Base-by-base conservation (phyloP, 495 filamentous ascomycete genomes). In the Poronia punctata region DNA sequence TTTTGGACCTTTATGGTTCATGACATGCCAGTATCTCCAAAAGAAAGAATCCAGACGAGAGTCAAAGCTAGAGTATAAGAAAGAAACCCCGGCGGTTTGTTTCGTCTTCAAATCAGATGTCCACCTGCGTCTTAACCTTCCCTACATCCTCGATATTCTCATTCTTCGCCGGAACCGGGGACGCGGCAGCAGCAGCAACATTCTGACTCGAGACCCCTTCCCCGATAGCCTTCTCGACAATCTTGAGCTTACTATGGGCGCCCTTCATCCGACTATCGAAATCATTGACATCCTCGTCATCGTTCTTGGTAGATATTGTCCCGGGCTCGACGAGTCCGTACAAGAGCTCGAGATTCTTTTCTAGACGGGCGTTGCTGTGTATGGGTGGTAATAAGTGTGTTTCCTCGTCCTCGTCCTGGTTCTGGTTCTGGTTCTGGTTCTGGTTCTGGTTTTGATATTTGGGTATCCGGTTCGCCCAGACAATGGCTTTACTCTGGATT, bases 201-300 rank as follows among this genome's bases (percentile, higher is more conserved):
- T 28, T 28, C 20, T 24, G 41, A 5, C 33, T 14, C 9, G 18
- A 31, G 16, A 24, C n/a, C 4, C 53, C 56, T 48, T 87, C 84
- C 0, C 81, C 80, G 11, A 83, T 64, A 17, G 83, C 69, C 27
- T 76, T 76, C 62, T 88, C 83, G 30, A 95, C 82, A 33, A 96
- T 73, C 58, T 85, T 90, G 1, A 73, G 71, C 54, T 90, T 90
- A n/a, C 79, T 77, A 37, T 80, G 66, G 7, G 87, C 88, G 47
- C 82, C 74, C 63, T 83, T 87, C 36, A 92, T 48, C 23, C 88
- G 71, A 56, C 92, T 86, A 48, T 96, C 88, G 45, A 88, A 84
- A 50, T 90, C 86, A 17, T 80, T 78, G 14, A 95, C 84, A 4
- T 83, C 79, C 30, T 89, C 86, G 49, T 95, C 88, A 1, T 72